Conservation (phyloP, 306 rosid genomes). For the Trichosanthes cucumerina region DNA sequence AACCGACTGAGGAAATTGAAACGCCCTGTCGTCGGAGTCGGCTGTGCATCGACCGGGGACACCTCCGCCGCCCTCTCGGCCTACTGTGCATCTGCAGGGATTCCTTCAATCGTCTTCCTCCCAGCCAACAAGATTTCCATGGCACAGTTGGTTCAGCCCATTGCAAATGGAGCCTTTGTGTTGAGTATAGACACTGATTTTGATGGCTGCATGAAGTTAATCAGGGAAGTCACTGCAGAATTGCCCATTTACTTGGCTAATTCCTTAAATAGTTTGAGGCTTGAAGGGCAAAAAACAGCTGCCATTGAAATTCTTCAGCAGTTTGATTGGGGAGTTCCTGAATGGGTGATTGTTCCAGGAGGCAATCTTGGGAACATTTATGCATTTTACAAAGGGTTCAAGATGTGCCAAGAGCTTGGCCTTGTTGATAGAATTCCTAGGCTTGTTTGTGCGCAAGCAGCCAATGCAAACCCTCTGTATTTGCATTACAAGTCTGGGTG, state of each 20-base stretch:
- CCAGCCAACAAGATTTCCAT: slow-evolving; percentile 74
- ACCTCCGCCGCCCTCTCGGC: slow-evolving; percentile 79
- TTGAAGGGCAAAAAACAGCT: slow-evolving; percentile 81
- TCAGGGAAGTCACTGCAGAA: slow-evolving; percentile 59
- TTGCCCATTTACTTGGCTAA: slow-evolving; percentile 74
- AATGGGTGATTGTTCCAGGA: slow-evolving; percentile 81
- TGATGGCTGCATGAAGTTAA: slow-evolving; percentile 84
- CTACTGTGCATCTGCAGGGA: slow-evolving; percentile 66
- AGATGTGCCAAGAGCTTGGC: slow-evolving; percentile 72
- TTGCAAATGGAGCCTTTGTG: slow-evolving; percentile 65
- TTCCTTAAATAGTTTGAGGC: slow-evolving; percentile 58
- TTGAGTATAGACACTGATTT: slow-evolving; percentile 65
- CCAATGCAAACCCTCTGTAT: slow-evolving; percentile 71
- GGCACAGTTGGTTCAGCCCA: slow-evolving; percentile 73
- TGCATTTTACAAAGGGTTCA: slow-evolving; percentile 78
- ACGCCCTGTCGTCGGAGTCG: slow-evolving; percentile 61
- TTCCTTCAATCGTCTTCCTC: slow-evolving; percentile 75
- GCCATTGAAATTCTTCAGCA: slow-evolving; percentile 80
- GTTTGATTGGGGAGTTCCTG: slow-evolving; percentile 78
- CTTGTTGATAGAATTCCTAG: slow-evolving; percentile 58
- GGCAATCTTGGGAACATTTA: slow-evolving; percentile 74
- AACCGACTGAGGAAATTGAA: slow-evolving; percentile 48
- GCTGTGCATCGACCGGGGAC: slow-evolving; percentile 79
- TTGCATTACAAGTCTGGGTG: slow-evolving; percentile 51
- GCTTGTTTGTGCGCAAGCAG: slow-evolving; percentile 76